Base-by-base conservation (phyloP, 1,284 basidiomycete genomes). In the Cutaneotrichosporon arboriforme region DNA sequence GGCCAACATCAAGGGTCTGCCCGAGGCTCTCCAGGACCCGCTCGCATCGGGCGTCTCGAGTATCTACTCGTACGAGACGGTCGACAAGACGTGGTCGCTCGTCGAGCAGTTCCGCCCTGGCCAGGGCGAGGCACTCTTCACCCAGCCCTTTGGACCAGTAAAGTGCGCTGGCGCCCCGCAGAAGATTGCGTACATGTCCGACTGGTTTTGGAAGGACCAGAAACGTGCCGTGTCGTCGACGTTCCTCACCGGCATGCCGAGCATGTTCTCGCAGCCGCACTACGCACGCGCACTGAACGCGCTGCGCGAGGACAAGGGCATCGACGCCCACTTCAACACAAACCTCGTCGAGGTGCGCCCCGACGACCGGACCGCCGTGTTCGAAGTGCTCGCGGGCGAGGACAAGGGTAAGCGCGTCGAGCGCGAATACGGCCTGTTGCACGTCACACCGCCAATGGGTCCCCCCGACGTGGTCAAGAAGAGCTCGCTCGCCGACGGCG, bases 111-210 rank as follows among this genome's bases (percentile, higher is more conserved):
- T 93, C 59, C 81, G 85, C 47, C 77, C 79, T 4, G 92, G 90
- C 17, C 83, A 85, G 50, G 69, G 71, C 26, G 63, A 67, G 48
- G 92, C 93, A 2, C 82, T 98, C 66, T 97, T 98, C 77, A 97
- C 94, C 0, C 94, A 97, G 72, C 94, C 93, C 26, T 84, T 86
- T n/a, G 91, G 93, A 20, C 78, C 90, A 21, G 83, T 97, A 73
- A 97, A 97, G 77, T 97, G 93, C 71, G 88, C 92, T 50, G 94
- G 94, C 74, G 90, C 88, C 14, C 90, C 89, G 17, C 88, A 91
- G 69, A 93, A 93, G 76, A 87, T 93, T 61, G 88, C 90, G 84
- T 94, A 90, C 87, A 91, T 92, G 88, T 87, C 90, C 45, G 66
- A 74, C 54, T 70, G 73, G 58, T 73, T 70, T 60, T 79, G 77